Evolutionary conservation across 1,139 yeast species (phyloP), one percentile per base, ranked within the genome.

Genomic region (Yamadazyma aaseri): DNA sequence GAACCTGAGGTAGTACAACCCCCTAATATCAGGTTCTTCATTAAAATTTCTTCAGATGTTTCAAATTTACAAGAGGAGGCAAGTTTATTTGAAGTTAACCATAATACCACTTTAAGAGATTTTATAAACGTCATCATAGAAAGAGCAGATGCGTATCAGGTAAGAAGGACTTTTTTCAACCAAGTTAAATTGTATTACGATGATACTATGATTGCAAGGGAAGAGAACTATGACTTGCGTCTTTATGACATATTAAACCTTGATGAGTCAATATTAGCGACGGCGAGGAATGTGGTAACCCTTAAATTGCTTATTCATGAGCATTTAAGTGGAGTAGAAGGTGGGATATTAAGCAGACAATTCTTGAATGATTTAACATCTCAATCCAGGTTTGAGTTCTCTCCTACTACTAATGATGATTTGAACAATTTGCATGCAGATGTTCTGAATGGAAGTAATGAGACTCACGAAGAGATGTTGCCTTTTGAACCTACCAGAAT

Each of bases 311-410:
- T 15, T 1, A 29, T 46, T 3, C 49, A 45, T 30, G 33, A 31
- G 2, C 50, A 46, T 29, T 38, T 46, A 15, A 46, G 50, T 36
- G 50, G 50, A 6, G 50, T 46, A 5, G 50, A 45, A 29, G 58
- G 56, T 5, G 63, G 64, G 3, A 45, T 60, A 6, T 45, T 60
- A 21, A 56, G 63, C 35, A 36, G 60, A 24, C 51, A 53, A 8
- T 60, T 60, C 35, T 52, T 51, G 53, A 46, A 50, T 30, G 66
- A 60, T 36, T 38, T 60, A 18, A 47, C 52, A n/a, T 44, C 62
- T 1, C 36, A 46, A 6, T 40, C 50, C 20, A 39, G 61, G 27
- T 56, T 60, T 36, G 50, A 53, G 15, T 57, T 56, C 32, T 35
- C 46, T 9, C 62, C 63, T 5, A 36, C 38, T 14, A 31, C 32